These are phyloP conservation scores for Cochlearia excelsa DNA, from an alignment of 345 rosid genomes.

Conservation along the genomic window DNA sequence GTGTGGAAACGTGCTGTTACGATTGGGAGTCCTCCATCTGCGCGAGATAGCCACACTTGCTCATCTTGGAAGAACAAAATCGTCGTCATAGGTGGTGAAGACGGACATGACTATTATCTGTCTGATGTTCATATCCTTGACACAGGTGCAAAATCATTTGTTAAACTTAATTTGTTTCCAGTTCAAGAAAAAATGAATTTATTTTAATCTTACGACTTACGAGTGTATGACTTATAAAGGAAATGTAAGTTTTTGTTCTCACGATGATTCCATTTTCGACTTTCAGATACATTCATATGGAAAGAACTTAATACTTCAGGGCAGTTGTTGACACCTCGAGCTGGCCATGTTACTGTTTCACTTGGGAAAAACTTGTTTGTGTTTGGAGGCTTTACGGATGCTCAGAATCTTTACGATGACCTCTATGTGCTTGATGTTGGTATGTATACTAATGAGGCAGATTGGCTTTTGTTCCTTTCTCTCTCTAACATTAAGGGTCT, in stretches of 20 bases:
- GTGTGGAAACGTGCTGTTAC: conserved; percentile 82
- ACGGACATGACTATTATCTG: conserved; percentile 84
- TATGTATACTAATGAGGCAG: conserved; percentile 37
- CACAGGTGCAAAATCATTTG: conserved; percentile 51
- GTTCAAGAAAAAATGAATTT: too few species aligned
- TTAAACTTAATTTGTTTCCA: not conserved
- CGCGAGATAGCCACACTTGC: conserved; percentile 94
- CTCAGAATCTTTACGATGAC: conserved; percentile 88
- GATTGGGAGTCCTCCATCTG: conserved; percentile 81
- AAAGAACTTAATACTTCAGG: conserved; percentile 78
- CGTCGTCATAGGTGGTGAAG: conserved; percentile 94
- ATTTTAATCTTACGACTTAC: conserved; percentile 2
- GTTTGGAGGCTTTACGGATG: conserved; percentile 95
- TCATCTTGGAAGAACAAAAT: conserved; percentile 90
- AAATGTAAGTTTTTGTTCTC: conserved; percentile 4
- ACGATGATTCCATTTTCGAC: conserved; percentile 15
- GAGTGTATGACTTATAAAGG: conserved; percentile 11
- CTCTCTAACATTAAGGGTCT: not conserved
- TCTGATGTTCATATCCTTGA: conserved; percentile 95
- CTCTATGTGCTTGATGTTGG: conserved; percentile 85
- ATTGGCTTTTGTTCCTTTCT: conserved; percentile 12
- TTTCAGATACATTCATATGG: conserved; percentile 81
- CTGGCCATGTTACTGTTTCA: conserved; percentile 88
- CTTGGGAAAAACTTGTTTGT: conserved; percentile 84
- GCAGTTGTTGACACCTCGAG: conserved; percentile 82